A percentile compares a stretch with the other conserved stretches of the same genome.
Conservation (phyloP, 352 stramenopile genomes). For the Pythium chondricola region DNA sequence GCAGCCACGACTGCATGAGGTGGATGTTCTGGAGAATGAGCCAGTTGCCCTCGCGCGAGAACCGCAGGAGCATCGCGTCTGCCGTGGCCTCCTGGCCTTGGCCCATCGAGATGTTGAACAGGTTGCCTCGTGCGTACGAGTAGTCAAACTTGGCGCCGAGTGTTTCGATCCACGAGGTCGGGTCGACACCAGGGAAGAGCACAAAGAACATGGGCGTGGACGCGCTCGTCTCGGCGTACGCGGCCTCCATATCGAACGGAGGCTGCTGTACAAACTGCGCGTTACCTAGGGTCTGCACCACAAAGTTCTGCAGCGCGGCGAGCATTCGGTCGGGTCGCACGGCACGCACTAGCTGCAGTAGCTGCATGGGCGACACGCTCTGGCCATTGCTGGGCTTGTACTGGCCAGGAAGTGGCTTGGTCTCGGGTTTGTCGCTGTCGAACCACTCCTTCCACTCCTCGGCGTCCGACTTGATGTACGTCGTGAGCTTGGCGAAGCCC, state of each 20-base stretch:
- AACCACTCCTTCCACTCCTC: conserved; percentile 96
- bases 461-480: conserved; percentile 91
- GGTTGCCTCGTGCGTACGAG: conserved; percentile 67
- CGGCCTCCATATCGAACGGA: conserved; percentile 81
- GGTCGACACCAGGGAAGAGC: conserved; percentile 89
- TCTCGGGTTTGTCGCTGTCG: conserved; percentile 89
- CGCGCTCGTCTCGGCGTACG: conserved; percentile 85
- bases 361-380: conserved; percentile 30
- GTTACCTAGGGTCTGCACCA: conserved; percentile 43
- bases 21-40: conserved; percentile 91
- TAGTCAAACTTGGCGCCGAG: conserved; percentile 81
- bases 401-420: conserved; percentile 84
- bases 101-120: conserved; percentile 87
- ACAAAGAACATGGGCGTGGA: conserved; percentile 92
- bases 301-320: conserved; percentile 57
- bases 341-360: conserved; percentile 77
- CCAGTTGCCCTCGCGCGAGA: conserved; percentile 77
- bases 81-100: conserved; percentile 80
- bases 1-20: conserved; percentile 89
- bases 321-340: conserved; percentile 83
- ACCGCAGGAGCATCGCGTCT: conserved; percentile 61
- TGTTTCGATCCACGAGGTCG: conserved; percentile 75
- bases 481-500: conserved; percentile 88
- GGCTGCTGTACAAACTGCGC: conserved; percentile 72
- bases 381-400: conserved; percentile 32